Evolutionary conservation across 176 grass and related monocot species (phyloP).

Genomic region (Oryza officinalis): DNA sequence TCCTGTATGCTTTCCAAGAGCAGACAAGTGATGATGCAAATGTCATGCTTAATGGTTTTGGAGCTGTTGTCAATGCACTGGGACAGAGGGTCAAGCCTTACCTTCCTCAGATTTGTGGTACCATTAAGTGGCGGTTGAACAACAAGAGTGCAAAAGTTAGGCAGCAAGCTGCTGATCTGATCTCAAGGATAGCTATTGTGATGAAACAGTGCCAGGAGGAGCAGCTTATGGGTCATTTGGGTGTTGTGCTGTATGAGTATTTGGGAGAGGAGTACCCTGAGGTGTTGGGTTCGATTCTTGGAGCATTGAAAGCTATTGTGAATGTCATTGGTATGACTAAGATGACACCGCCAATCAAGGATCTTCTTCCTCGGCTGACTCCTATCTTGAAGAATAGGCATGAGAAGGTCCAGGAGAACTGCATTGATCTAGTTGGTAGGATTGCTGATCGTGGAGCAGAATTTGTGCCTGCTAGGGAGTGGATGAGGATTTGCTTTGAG

Average conservation of each 20-base stretch:
- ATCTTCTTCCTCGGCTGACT: constrained; percentile 91
- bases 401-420: constrained; percentile 99
- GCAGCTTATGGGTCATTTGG: constrained; percentile 94
- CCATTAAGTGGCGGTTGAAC: constrained; percentile 96
- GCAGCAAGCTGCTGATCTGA: constrained; percentile 96
- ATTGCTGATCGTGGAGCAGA: constrained; percentile 98
- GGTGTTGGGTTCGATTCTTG: constrained; percentile 94
- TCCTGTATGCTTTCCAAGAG: constrained; percentile 98
- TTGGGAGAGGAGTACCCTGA: constrained; percentile 98
- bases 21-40: constrained; percentile 99
- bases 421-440: constrained; percentile 94
- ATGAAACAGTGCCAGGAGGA: constrained; percentile 99
- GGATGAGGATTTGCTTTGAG: constrained; percentile 99
- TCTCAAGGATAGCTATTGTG: constrained; percentile 90
- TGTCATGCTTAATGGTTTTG: constrained; percentile 99
- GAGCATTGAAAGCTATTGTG: constrained; percentile 95
- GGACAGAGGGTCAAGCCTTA: constrained; percentile 91
- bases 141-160: constrained; percentile 98
- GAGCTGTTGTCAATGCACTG: constrained; percentile 91
- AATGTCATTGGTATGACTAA: constrained; percentile 99
- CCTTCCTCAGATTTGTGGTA: constrained; percentile 98
- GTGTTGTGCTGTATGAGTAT: constrained; percentile 96
- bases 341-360: constrained; percentile 98
- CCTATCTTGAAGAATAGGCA: constrained; percentile 98
- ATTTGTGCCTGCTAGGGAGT: constrained; percentile 94